A percentile compares a stretch with the other conserved stretches of the same genome.
Evolutionary conservation across 2,329 filamentous ascomycete genomes (phyloP).

Genomic region (Pyricularia sp.): DNA sequence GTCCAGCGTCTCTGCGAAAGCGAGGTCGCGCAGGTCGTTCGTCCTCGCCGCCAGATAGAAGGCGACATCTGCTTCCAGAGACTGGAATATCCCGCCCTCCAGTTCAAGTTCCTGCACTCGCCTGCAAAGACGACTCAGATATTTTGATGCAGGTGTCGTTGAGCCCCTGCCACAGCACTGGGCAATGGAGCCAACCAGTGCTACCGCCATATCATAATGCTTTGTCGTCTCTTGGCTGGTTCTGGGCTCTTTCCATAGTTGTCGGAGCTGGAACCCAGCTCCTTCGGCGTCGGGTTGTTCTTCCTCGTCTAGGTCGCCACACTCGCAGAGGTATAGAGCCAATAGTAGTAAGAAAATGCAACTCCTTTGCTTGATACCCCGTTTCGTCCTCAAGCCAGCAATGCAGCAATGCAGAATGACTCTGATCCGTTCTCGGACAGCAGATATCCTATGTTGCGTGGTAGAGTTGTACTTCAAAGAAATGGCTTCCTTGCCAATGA

Average conservation of each 20-base stretch:
- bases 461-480: not conserved
- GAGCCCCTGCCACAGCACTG: constrained; percentile 34
- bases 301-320: not conserved
- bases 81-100: constrained; percentile 21
- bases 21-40: constrained; percentile 41
- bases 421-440: constrained; percentile 12
- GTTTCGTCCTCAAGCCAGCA: not conserved
- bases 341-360: constrained; percentile 1
- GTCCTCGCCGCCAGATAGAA: constrained; percentile 43
- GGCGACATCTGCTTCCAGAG: constrained; percentile 35
- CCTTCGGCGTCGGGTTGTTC: not conserved
- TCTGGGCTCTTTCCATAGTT: constrained; percentile 1
- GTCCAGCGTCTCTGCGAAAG: constrained; percentile 38
- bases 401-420: constrained; percentile 13
- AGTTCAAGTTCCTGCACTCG: constrained; percentile 26
- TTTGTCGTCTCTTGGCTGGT: constrained; percentile 8
- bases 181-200: constrained; percentile 34
- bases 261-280: not conserved
- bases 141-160: constrained; percentile 23
- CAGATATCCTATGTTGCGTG: constrained; percentile 4
- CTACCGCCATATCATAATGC: constrained; percentile 23
- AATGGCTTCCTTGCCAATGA: constrained; percentile 16
- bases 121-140: constrained; percentile 30
- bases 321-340: not conserved
- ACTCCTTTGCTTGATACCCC: not conserved